Percentiles rank a stretch among this genome's conserved stretches.
Conservation (phyloP, 257 asterid species). For the Pogostemon cablin region DNA sequence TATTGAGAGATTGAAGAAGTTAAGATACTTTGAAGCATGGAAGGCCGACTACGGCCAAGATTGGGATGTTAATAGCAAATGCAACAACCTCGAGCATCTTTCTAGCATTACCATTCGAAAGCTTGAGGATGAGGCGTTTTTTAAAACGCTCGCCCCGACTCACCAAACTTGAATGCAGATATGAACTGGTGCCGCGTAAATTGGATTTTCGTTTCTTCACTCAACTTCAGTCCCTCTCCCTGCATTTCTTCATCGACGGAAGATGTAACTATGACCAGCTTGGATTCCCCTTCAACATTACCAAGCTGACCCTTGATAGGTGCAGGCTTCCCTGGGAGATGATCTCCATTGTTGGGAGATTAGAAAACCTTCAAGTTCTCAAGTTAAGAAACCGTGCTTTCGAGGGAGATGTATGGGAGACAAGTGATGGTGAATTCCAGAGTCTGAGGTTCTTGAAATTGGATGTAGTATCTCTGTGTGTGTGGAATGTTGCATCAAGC, state of each 20-base stretch:
- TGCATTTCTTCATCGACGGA: no score
- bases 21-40: neutral
- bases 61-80: neutral
- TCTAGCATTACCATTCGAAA: neutral
- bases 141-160: slow-evolving; percentile 17
- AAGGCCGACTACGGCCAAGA: neutral
- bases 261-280: no score
- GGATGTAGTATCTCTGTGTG: neutral
- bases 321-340: slow-evolving; percentile 7
- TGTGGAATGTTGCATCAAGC: neutral
- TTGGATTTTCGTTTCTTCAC: slow-evolving; percentile 8
- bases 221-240: neutral
- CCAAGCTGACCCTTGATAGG: slow-evolving; percentile 8
- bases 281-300: slow-evolving; percentile 2
- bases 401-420: slow-evolving; percentile 3
- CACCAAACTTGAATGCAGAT: neutral
- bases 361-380: slow-evolving; percentile 9
- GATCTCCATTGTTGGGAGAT: slow-evolving; percentile 15
- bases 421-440: slow-evolving; percentile 2
- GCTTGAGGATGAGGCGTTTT: neutral
- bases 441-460: neutral
- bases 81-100: slow-evolving; percentile 1
- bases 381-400: neutral
- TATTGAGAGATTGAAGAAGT: slow-evolving; percentile 1
- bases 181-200: neutral